Conservation (phyloP, 2,329 filamentous ascomycete genomes). For the Ceratocystis lukuohia region DNA sequence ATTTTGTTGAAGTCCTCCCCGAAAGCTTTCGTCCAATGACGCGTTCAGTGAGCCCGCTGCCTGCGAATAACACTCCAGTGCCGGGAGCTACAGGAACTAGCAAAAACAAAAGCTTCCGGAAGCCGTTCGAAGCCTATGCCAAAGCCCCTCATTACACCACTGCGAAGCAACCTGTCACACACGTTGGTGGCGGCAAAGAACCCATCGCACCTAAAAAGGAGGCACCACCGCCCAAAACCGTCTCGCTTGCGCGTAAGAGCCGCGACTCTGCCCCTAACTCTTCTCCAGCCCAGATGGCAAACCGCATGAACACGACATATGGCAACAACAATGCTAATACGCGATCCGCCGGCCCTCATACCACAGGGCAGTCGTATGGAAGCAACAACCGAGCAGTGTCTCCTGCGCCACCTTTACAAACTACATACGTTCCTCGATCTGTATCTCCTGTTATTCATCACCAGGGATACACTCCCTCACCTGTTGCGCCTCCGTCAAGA, state of each 20-base stretch:
- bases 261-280: neutral
- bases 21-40: slow-evolving; percentile 68
- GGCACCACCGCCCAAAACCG: slow-evolving; percentile 3
- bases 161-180: slow-evolving; percentile 46
- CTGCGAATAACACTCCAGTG: slow-evolving; percentile 41
- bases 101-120: slow-evolving; percentile 51
- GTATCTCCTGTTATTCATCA: slow-evolving; percentile 17
- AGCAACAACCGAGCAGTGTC: slow-evolving; percentile 14
- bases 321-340: slow-evolving; percentile 9
- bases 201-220: slow-evolving; percentile 28
- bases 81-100: slow-evolving; percentile 25
- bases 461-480: neutral
- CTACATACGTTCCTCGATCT: slow-evolving; percentile 14
- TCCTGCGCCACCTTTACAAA: slow-evolving; percentile 12
- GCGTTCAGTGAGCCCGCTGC: slow-evolving; percentile 47
- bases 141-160: slow-evolving; percentile 54
- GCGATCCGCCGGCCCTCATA: neutral
- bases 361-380: slow-evolving; percentile 5
- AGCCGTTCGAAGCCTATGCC: slow-evolving; percentile 53
- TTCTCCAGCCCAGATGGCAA: slow-evolving; percentile 4
- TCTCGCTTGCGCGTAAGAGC: slow-evolving; percentile 15
- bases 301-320: slow-evolving; percentile 15
- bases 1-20: slow-evolving; percentile 85
- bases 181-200: slow-evolving; percentile 32
- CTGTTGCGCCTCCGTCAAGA: neutral